Conservation (phyloP, 208 protist species). For the Sergeia podlipaevii region DNA sequence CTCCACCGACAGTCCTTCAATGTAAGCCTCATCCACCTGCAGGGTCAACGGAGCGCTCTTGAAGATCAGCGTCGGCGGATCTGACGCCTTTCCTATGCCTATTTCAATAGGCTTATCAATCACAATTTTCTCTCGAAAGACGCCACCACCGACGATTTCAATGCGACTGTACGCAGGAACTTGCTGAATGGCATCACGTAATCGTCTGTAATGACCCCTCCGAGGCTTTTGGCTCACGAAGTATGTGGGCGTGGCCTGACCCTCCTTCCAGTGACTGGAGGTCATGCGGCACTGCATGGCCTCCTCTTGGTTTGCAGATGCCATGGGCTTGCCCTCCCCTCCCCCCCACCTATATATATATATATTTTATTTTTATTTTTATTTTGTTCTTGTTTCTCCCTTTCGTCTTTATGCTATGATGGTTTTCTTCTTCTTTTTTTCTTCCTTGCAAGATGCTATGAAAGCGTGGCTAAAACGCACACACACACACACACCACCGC, state of each 20-base stretch:
- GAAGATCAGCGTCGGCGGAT: constrained; percentile 16
- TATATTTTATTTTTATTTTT: too few relatives aligned
- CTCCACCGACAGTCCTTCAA: constrained; percentile 28
- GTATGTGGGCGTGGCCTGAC: constrained; percentile 36
- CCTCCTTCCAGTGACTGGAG: constrained; percentile 27
- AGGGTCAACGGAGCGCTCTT: constrained; percentile 18
- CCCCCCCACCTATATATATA: background rate
- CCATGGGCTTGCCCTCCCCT: background rate
- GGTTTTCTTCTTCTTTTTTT: background rate
- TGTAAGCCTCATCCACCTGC: constrained; percentile 23
- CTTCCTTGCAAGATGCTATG: background rate
- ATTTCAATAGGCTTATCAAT: constrained; percentile 43
- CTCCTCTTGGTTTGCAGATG: constrained; percentile 18
- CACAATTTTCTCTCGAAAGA: constrained; percentile 30
- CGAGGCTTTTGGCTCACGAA: constrained; percentile 35
- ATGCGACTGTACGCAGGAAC: constrained; percentile 39
- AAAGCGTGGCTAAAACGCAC: too few relatives aligned
- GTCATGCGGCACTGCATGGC: constrained; percentile 39
- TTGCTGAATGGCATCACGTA: constrained; percentile 34
- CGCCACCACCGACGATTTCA: constrained; percentile 34
- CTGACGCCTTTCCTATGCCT: constrained; percentile 17
- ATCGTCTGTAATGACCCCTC: constrained; percentile 24
- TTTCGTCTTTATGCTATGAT: background rate
- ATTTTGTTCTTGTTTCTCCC: too few relatives aligned
- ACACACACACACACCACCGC: background rate